phyloP scores from a whole-genome alignment of 73 alveolate genomes.

The Diophrys appendiculata region DNA sequence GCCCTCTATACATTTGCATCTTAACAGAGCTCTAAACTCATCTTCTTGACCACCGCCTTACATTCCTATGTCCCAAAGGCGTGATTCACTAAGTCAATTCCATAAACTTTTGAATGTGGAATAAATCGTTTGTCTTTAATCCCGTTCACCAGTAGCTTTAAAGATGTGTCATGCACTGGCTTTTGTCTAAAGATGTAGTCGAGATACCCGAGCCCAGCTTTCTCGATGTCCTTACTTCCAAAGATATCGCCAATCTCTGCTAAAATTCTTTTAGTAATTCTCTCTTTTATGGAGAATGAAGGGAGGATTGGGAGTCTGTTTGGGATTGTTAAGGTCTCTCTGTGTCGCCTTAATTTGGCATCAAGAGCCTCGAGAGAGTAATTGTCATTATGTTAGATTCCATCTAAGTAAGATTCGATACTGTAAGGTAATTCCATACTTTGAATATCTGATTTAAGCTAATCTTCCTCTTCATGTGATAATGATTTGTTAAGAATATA shows the following conservation, averaged over 20 bases:
- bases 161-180: slow-evolving; percentile 39
- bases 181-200: slow-evolving; percentile 30
- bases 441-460: too few relatives aligned
- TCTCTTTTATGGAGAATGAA: background rate
- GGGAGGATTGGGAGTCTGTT: background rate
- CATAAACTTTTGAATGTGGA: slow-evolving; percentile 31
- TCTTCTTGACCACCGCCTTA: background rate
- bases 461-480: too few relatives aligned
- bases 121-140: slow-evolving; percentile 46
- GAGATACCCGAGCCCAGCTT: slow-evolving; percentile 36
- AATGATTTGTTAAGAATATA: too few relatives aligned
- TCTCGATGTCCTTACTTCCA: slow-evolving; percentile 31
- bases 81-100: slow-evolving; percentile 10
- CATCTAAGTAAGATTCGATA: background rate
- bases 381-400: background rate
- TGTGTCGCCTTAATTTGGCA: background rate
- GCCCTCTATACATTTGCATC: background rate
- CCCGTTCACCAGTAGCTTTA: slow-evolving; percentile 16
- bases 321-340: background rate
- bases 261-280: background rate
- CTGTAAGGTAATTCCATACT: background rate
- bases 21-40: background rate
- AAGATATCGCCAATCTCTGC: slow-evolving; percentile 15
- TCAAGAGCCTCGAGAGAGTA: background rate
- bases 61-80: background rate